Base-by-base conservation (phyloP, 2,329 filamentous ascomycete species). In the Trichoderma afroharzianum region DNA sequence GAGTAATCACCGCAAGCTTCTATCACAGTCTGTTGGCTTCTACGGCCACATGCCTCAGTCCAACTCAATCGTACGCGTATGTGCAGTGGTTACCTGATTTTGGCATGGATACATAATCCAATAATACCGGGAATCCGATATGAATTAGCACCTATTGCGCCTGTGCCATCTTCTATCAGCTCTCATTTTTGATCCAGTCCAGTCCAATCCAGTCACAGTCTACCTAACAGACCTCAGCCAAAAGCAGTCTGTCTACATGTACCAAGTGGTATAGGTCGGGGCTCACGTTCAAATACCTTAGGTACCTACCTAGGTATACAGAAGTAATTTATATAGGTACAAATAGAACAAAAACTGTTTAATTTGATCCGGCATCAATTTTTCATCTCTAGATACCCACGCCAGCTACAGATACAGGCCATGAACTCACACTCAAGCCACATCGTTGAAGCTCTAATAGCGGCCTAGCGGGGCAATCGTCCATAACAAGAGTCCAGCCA, bases 1-100 rank as follows among this genome's bases (percentile, higher is more conserved):
- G 14, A 6, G 47, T 67, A 57, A 50, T 69, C 67, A 63, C 4
- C 4, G 21, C 7, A 11, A 15, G 55, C 30, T 63, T 71, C 70
- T 36, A 71, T 36, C 55, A 30, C 59, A 11, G 53, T 72, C 71
- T 21, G 61, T 66, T 57, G 58, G 71, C 71, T 70, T 72, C 71
- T 61, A 53, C 66, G 61, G 36, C 36, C 71, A 66, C 68, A 58
- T 68, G 8, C 43, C 32, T 67, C 50, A 18, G 4, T 26, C 36
- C 33, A 62, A 21, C 6, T 21, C 59, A 21, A 24, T 12, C n/a
- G n/a, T 53, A 24, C 47, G 47, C 47, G 47, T 53, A 59, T 21
- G 57, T 18, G 9, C 18, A 12, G 28, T 21, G 28, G 18, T 59
- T 59, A 32, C 18, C 30, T 58, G 47, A 24, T 53, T 1, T 24